phyloP scores from a whole-genome alignment of 345 rosid species.

The Acer campestre region DNA sequence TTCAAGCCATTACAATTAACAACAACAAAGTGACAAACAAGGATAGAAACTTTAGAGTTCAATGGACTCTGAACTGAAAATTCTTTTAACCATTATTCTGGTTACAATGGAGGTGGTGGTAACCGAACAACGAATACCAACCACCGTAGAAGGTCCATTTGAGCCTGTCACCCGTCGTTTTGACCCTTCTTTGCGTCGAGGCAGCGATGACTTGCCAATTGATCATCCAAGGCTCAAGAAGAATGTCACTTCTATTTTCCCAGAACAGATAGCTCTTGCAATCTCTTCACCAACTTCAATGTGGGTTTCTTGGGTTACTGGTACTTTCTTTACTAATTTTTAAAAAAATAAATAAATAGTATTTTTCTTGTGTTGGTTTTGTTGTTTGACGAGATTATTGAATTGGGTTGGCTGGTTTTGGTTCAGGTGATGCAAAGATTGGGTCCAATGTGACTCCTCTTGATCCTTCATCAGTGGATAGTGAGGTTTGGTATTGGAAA shows the following conservation, averaged over 20 bases:
- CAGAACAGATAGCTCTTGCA: constrained; percentile 77
- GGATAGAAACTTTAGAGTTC: neutral
- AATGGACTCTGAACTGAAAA: neutral
- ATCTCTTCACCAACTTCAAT: constrained; percentile 70
- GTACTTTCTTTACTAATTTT: constrained; percentile 28
- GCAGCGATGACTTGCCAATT: constrained; percentile 80
- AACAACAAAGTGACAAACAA: neutral
- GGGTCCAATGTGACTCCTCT: constrained; percentile 60
- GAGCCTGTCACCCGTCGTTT: constrained; percentile 62
- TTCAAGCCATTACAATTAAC: neutral
- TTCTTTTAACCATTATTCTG: constrained; percentile 16
- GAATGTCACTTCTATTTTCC: constrained; percentile 54
- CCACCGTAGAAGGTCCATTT: constrained; percentile 82
- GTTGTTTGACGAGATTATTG: constrained; percentile 13
- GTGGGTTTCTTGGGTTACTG: constrained; percentile 95
- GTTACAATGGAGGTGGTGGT: constrained; percentile 7
- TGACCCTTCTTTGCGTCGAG: constrained; percentile 72
- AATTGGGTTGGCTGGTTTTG: constrained; percentile 14
- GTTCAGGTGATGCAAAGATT: constrained; percentile 69
- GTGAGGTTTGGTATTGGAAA: constrained; percentile 78
- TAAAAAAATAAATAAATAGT: no score
- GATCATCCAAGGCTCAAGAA: constrained; percentile 66
- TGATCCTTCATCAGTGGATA: constrained; percentile 53
- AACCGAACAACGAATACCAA: constrained; percentile 39
- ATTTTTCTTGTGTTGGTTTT: neutral